Evolutionary conservation across 2,329 filamentous ascomycete species (phyloP).

Genomic region (Trichoderma guizhouense): DNA sequence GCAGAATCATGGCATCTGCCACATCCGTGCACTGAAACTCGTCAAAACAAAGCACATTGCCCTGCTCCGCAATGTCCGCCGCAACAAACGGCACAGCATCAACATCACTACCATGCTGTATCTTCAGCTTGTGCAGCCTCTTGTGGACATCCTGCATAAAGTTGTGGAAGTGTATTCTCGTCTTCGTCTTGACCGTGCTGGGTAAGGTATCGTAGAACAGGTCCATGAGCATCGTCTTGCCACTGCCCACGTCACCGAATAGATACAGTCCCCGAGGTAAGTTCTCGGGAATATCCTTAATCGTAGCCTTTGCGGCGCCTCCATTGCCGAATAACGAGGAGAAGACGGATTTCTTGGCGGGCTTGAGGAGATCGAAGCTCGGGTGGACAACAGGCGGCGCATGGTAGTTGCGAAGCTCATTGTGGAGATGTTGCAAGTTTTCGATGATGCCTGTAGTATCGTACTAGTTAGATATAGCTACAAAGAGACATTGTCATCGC

Average conservation of each 20-base stretch:
- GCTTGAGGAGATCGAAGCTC: slow-evolving; percentile 65
- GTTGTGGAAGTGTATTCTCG: slow-evolving; percentile 95
- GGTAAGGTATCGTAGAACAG: slow-evolving; percentile 94
- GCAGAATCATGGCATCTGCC: slow-evolving; percentile 95
- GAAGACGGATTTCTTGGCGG: slow-evolving; percentile 52
- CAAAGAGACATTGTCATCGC: not conserved
- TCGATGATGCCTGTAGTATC: slow-evolving; percentile 70
- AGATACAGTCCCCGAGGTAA: slow-evolving; percentile 90
- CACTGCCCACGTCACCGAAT: slow-evolving; percentile 93
- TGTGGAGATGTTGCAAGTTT: slow-evolving; percentile 82
- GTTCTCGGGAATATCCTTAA: slow-evolving; percentile 60
- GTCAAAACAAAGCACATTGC: slow-evolving; percentile 91
- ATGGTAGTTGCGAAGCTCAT: slow-evolving; percentile 71
- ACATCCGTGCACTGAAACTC: slow-evolving; percentile 99
- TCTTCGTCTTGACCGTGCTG: slow-evolving; percentile 73
- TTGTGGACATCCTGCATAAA: slow-evolving; percentile 99
- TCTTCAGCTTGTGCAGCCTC: slow-evolving; percentile 84
- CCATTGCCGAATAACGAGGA: slow-evolving; percentile 59
- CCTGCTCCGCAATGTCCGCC: slow-evolving; percentile 84
- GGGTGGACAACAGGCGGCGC: slow-evolving; percentile 75
- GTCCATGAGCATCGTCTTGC: slow-evolving; percentile 99
- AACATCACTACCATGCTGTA: slow-evolving; percentile 81
- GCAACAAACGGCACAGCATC: slow-evolving; percentile 90
- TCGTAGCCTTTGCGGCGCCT: slow-evolving; percentile 35
- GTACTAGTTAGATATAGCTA: not conserved